Base-by-base conservation (phyloP, 2,329 filamentous ascomycete genomes). In the Exophiala alcalophila region DNA sequence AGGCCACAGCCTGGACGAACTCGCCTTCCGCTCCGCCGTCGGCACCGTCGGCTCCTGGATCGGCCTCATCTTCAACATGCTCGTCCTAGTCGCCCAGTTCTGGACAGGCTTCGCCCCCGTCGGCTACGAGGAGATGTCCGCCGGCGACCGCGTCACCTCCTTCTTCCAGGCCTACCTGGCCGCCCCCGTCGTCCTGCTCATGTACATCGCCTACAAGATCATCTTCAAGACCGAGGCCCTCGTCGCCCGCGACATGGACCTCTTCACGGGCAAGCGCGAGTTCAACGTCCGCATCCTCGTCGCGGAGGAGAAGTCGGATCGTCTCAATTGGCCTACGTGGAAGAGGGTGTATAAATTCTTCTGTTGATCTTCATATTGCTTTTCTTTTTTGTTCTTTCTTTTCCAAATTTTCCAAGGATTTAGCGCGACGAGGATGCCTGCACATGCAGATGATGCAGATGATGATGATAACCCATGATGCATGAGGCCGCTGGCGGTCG, bases 241-340 rank as follows among this genome's bases (percentile, higher is more conserved):
- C 29, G 72, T 75, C 12, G 66, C 76, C 23, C 71, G 74, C 36
- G 83, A 94, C 50, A 94, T 96, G 81, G 90, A 96, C 65, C 68
- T 96, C 50, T 78, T 84, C 47, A 94, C 89, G 0, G 91, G 91
- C 2, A 80, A 89, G 19, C 74, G 90, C 18, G 88, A 95, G 59
- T 77, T 96, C 44, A 90, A 95, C 61, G 68, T 96, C 30, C 79
- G 81, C 19, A 78, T 85, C 47, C 67, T 97, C 35, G 72, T 94
- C 35, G 81, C 82, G 28, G 84, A 94, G 63, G 91, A 96, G 70
- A 69, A 74, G 26, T 83, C 84, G 38, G 89, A 96, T 68, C 72
- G 74, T 57, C 76, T 73, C 21, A 61, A 65, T 4, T 91, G 86
- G 86, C 85, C 86, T 0, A 65, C 55, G 45, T 91, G 86, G 85